These are phyloP conservation scores for Brettanomyces bruxellensis DNA, from an alignment of 805 yeast genomes.

Conservation along the genomic window DNA sequence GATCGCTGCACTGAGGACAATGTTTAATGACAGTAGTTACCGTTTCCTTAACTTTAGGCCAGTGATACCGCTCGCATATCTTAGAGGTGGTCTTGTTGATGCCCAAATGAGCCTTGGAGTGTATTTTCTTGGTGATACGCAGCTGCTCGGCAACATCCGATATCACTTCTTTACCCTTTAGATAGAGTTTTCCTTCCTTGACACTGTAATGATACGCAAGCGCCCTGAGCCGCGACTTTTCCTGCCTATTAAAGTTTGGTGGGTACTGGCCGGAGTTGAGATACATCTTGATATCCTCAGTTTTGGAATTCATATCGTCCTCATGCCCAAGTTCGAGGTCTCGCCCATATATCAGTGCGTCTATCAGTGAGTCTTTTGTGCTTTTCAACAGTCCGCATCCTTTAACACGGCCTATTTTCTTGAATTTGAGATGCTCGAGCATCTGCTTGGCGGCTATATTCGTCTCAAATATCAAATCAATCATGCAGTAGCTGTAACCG, in stretches of 20 bases:
- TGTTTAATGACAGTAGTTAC: slow-evolving; percentile 69
- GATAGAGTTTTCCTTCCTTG: slow-evolving; percentile 60
- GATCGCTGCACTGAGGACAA: slow-evolving; percentile 67
- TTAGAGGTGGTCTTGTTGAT: slow-evolving; percentile 78
- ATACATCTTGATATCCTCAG: slow-evolving; percentile 68
- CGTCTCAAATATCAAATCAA: slow-evolving; percentile 82
- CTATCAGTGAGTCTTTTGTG: slow-evolving; percentile 67
- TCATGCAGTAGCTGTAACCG: slow-evolving; percentile 77
- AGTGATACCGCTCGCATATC: slow-evolving; percentile 74
- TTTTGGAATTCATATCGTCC: slow-evolving; percentile 24
- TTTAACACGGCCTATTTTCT: slow-evolving; percentile 68
- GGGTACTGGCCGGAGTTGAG: slow-evolving; percentile 84
- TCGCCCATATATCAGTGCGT: slow-evolving; percentile 77
- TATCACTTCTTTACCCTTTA: slow-evolving; percentile 73
- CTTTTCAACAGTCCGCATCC: slow-evolving; percentile 88
- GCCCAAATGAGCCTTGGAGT: slow-evolving; percentile 66
- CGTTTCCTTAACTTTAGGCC: slow-evolving; percentile 86
- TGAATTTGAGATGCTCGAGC: slow-evolving; percentile 68
- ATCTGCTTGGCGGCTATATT: slow-evolving; percentile 76
- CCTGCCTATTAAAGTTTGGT: slow-evolving; percentile 69
- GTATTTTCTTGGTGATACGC: slow-evolving; percentile 64
- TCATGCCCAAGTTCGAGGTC: slow-evolving; percentile 49
- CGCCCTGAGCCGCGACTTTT: slow-evolving; percentile 79
- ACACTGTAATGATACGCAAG: slow-evolving; percentile 70
- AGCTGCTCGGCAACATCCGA: slow-evolving; percentile 66